Evolutionary conservation across 2,329 filamentous ascomycete genomes (phyloP).

Genomic region (Taxawa tesnikishii): DNA sequence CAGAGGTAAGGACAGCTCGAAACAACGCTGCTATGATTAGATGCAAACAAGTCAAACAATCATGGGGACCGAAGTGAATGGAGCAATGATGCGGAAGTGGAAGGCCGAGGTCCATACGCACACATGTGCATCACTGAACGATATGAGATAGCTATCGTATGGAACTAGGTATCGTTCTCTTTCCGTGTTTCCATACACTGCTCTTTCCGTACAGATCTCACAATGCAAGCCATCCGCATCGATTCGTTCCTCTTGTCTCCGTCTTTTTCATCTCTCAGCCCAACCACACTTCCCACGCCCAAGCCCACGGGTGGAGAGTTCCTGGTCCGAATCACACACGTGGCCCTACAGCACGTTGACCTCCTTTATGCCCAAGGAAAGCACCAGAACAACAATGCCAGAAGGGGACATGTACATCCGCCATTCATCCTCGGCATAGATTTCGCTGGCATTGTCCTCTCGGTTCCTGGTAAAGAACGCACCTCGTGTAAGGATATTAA

Average conservation of each 20-base stretch:
- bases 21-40: too few relatives aligned
- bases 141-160: too few relatives aligned
- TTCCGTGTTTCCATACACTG: too few relatives aligned
- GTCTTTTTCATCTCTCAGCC: conserved; percentile 16
- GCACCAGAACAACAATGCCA: conserved; percentile 45
- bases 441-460: conserved; percentile 42
- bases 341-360: conserved; percentile 49
- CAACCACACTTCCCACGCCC: conserved; percentile 19
- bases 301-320: conserved; percentile 22
- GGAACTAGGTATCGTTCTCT: too few relatives aligned
- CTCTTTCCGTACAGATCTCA: too few relatives aligned
- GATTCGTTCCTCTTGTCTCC: conserved; percentile 19
- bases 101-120: too few relatives aligned
- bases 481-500: conserved; percentile 20
- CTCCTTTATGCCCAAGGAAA: conserved; percentile 46
- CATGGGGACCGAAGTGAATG: too few relatives aligned
- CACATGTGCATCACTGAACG: too few relatives aligned
- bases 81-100: too few relatives aligned
- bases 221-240: conserved; percentile 32
- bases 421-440: conserved; percentile 50
- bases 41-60: too few relatives aligned
- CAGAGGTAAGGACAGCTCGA: too few relatives aligned
- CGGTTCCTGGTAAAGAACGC: conserved; percentile 17
- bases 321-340: conserved; percentile 39
- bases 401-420: conserved; percentile 38